Base-by-base conservation (phyloP, 2,329 filamentous ascomycete species). In the Beauveria scarabaeidicola region DNA sequence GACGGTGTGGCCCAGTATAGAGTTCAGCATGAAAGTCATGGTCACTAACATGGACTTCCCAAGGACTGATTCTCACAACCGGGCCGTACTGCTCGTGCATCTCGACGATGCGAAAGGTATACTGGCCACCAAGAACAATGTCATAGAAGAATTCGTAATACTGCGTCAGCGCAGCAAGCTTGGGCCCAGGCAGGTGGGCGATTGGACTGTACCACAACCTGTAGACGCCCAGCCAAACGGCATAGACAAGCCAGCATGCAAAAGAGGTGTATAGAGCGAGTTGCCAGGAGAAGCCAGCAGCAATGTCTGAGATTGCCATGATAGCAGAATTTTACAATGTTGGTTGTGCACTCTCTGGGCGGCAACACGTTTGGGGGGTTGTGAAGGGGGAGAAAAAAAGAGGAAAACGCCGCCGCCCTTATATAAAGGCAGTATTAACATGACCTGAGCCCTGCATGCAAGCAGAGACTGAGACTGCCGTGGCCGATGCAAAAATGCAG, bases 111-210 rank as follows among this genome's bases (percentile, higher is more conserved):
- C 76, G 71, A 64, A 71, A 75, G 15, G 68, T 75, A 61, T 77
- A 78, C 64, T 75, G 68, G 1, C 75, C 77, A 6, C 72, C 70
- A 6, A 72, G 66, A 46, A 75, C 58, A 21, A 77, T 67, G 58
- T 79, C 75, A 61, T 77, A 77, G 65, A 77, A 79, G 52, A 72
- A 70, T 62, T 75, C 73, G 60, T 75, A 75, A 67, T 70, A 73
- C 54, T 71, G 67, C 52, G 73, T 74, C 52, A 73, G 63, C 5
- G 73, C 73, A 27, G 74, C 72, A 36, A 76, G 67, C 62, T 64
- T 72, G 55, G 74, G 74, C 3, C 74, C 74, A 0, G 74, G 74
- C 50, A 76, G 69, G 57, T 69, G 67, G 51, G 73, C 67, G 41
- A 75, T 67, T 11, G 74, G 73, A 59, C 73, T 74, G 57, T 75